Conservation (phyloP, 495 filamentous ascomycete genomes). For the Cenococcum geophilum region DNA sequence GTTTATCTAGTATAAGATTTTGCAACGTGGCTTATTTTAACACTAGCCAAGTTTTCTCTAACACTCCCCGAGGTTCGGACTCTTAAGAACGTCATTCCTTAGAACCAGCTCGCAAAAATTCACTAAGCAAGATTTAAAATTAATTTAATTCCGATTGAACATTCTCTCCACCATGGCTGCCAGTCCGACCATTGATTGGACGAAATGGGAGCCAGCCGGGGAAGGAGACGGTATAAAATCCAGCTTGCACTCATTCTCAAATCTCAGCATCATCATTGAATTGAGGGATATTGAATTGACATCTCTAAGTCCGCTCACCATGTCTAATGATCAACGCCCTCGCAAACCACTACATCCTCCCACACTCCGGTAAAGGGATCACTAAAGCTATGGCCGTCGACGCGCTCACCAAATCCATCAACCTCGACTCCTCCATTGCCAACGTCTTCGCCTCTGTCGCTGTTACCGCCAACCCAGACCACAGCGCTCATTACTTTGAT, state of each 20-base stretch:
- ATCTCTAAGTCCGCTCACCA: constrained; percentile 20
- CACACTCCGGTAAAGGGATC: constrained; percentile 39
- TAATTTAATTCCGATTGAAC: no score
- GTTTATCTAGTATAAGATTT: no score
- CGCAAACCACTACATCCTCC: constrained; percentile 27
- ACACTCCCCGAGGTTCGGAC: no score
- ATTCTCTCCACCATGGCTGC: no score
- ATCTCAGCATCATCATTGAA: no score
- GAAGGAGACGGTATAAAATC: background rate
- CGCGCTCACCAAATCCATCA: constrained; percentile 42
- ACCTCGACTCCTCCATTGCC: constrained; percentile 39
- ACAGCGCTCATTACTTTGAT: background rate
- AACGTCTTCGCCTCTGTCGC: constrained; percentile 42
- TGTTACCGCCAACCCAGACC: constrained; percentile 42
- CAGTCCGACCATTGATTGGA: background rate
- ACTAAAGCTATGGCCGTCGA: constrained; percentile 33
- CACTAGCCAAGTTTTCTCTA: no score
- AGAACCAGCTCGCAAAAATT: no score
- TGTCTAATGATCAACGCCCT: constrained; percentile 31
- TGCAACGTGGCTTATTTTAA: no score
- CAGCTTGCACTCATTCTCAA: no score
- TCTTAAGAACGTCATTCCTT: no score
- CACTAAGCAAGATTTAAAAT: no score
- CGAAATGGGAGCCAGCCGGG: background rate
- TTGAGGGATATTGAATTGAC: no score